phyloP scores from a whole-genome alignment of 352 stramenopile species.

The Phytophthora foliorum region DNA sequence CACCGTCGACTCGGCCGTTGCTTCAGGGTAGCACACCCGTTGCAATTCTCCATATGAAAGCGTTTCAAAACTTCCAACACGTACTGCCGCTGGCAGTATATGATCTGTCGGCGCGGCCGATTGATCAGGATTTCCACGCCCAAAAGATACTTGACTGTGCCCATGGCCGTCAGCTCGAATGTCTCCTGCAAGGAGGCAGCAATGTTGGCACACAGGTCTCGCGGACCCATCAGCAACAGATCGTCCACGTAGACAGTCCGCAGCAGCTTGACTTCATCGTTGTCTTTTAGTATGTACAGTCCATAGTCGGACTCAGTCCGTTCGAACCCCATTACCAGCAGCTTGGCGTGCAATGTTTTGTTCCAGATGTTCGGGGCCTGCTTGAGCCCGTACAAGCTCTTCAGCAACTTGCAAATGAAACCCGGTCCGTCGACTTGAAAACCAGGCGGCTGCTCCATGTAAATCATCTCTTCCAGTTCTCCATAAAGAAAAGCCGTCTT shows the following conservation, averaged over 20 bases:
- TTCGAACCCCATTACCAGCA: background rate
- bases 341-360: background rate
- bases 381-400: constrained; percentile 15
- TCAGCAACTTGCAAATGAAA: background rate
- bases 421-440: constrained; percentile 5
- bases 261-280: background rate
- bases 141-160: background rate
- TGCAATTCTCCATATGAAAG: constrained; percentile 6
- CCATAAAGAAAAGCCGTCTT: constrained; percentile 22
- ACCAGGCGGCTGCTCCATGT: constrained; percentile 9
- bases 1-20: background rate
- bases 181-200: background rate
- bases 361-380: constrained; percentile 4
- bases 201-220: background rate
- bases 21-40: background rate
- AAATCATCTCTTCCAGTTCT: constrained; percentile 7
- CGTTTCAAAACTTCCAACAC: background rate
- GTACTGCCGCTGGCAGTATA: background rate
- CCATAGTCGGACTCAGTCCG: constrained; percentile 8
- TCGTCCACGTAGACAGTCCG: constrained; percentile 10
- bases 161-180: constrained; percentile 7
- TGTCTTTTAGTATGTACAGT: constrained; percentile 2
- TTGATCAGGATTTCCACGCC: constrained; percentile 6
- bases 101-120: background rate
- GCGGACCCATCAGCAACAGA: background rate